Percentiles rank a stretch among this genome's conserved stretches.
Conservation (phyloP, 495 filamentous ascomycete species). For the Staphylotrichum tortipilum region DNA sequence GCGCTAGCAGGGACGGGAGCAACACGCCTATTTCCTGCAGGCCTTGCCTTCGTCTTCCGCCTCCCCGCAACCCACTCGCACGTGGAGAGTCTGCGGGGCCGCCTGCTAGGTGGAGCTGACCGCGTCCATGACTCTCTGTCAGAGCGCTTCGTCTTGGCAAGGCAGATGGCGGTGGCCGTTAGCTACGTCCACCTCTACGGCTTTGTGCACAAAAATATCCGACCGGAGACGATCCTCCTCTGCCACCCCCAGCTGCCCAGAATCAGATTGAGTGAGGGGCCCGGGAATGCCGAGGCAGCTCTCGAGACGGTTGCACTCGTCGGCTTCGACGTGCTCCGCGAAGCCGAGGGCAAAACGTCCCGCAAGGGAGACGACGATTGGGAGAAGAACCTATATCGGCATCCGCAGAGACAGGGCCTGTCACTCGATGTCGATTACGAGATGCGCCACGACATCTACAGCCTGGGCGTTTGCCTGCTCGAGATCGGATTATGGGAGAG, state of each 20-base stretch:
- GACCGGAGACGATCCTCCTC: not conserved
- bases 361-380: conserved; percentile 32
- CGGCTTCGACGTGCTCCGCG: not conserved
- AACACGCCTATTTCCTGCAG: too few relatives aligned
- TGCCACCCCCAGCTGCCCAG: too few relatives aligned
- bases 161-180: too few relatives aligned
- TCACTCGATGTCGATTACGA: not conserved
- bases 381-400: conserved; percentile 49
- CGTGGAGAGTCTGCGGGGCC: too few relatives aligned
- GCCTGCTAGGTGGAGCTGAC: too few relatives aligned
- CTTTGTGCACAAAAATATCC: not conserved
- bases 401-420: conserved; percentile 39
- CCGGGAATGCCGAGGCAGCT: not conserved
- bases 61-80: too few relatives aligned
- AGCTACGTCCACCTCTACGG: not conserved
- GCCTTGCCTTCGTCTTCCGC: too few relatives aligned
- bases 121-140: too few relatives aligned
- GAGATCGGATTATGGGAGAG: not conserved
- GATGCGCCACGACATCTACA: not conserved
- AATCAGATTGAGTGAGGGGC: too few relatives aligned
- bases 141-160: too few relatives aligned
- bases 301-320: not conserved
- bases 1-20: too few relatives aligned
- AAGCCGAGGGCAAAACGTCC: not conserved
- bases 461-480: not conserved